Conservation (phyloP, 108 stramenopile genomes). For the Cyclostephanos tholiformis region DNA sequence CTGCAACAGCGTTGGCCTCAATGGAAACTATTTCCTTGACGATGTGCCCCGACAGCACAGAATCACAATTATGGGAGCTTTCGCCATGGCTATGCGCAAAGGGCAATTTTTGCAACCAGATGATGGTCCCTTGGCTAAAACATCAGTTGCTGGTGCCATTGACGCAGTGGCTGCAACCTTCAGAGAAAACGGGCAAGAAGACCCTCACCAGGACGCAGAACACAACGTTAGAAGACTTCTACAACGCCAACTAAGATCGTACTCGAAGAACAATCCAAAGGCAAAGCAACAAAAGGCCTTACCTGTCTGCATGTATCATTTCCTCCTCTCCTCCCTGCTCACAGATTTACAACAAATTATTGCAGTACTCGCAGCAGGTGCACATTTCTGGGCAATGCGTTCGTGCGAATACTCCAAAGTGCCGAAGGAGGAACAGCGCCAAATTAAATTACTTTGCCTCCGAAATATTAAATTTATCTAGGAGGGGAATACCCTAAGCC, state of each 20-base stretch:
- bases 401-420: neutral
- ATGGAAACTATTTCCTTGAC: neutral
- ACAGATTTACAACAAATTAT: slow-evolving; percentile 2
- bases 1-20: neutral
- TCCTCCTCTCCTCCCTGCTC: neutral
- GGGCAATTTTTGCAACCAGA: neutral
- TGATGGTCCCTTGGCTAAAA: slow-evolving; percentile 13
- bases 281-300: neutral
- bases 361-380: neutral
- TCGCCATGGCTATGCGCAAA: neutral
- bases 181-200: slow-evolving; percentile 1
- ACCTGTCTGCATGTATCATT: neutral
- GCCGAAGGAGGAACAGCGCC: neutral
- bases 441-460: too few species aligned
- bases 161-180: too few species aligned
- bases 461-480: slow-evolving; percentile 3
- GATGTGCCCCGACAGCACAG: neutral
- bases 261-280: neutral
- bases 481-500: neutral
- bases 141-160: too few species aligned
- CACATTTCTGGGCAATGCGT: neutral
- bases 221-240: neutral
- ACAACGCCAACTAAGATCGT: neutral
- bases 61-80: too few species aligned
- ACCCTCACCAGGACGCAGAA: neutral